These are phyloP conservation scores for Pythium graminicola DNA, from an alignment of 352 stramenopile genomes.

Conservation along the genomic window DNA sequence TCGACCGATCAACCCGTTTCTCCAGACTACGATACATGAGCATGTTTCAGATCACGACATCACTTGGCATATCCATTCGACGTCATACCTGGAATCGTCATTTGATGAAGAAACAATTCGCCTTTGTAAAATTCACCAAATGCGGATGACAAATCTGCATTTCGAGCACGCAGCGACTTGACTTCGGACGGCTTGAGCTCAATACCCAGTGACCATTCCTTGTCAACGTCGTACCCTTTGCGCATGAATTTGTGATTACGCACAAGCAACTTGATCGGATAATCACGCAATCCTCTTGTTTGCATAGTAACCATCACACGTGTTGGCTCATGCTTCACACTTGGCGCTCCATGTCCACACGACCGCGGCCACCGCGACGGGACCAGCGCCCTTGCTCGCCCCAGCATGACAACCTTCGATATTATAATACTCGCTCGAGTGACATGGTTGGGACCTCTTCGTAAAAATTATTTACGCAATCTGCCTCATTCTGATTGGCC, in stretches of 20 bases:
- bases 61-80: too few species aligned
- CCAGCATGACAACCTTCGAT: too few species aligned
- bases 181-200: slow-evolving; percentile 68
- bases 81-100: slow-evolving; percentile 57
- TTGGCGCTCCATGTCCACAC: too few species aligned
- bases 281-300: slow-evolving; percentile 40
- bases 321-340: too few species aligned
- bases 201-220: slow-evolving; percentile 70
- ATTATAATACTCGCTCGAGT: slow-evolving; percentile 13
- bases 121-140: slow-evolving; percentile 71
- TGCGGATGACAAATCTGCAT: slow-evolving; percentile 63
- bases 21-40: slow-evolving; percentile 32
- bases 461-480: slow-evolving; percentile 16
- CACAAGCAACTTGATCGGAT: slow-evolving; percentile 49
- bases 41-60: background rate
- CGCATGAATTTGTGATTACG: slow-evolving; percentile 60
- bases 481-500: slow-evolving; percentile 9
- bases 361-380: too few species aligned
- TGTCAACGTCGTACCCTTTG: slow-evolving; percentile 53
- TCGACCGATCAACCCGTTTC: slow-evolving; percentile 63
- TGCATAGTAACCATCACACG: background rate
- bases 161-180: slow-evolving; percentile 60
- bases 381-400: too few species aligned
- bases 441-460: slow-evolving; percentile 5
- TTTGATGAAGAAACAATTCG: slow-evolving; percentile 69